phyloP scores from a whole-genome alignment of 257 asterid species.

The Cynanchum wilfordii region DNA sequence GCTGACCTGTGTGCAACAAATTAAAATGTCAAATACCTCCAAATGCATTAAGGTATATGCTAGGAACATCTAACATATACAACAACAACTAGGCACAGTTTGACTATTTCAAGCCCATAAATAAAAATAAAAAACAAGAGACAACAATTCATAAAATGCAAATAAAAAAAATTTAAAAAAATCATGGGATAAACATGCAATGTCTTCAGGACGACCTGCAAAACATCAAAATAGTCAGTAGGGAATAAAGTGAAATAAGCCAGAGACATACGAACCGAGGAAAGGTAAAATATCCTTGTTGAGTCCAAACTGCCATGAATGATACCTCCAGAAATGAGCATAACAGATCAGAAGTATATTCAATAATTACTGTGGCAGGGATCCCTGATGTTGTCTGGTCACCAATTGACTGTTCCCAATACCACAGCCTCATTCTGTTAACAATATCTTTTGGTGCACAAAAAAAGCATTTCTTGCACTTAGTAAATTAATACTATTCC shows the following conservation, averaged over 20 bases:
- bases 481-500: conserved; percentile 62
- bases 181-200: conserved; percentile 25
- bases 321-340: conserved; percentile 60
- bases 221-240: conserved; percentile 65
- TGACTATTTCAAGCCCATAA: conserved; percentile 11
- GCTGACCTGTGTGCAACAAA: conserved; percentile 51
- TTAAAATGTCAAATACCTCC: conserved; percentile 37
- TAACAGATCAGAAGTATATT: conserved; percentile 57
- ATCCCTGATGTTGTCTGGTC: conserved; percentile 55
- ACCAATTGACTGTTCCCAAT: conserved; percentile 79
- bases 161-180: conserved; percentile 31
- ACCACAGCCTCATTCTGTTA: conserved; percentile 93
- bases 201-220: conserved; percentile 61
- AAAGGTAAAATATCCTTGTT: conserved; percentile 42
- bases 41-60: conserved; percentile 15
- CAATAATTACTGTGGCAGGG: conserved; percentile 87
- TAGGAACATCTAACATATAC: conserved; percentile 14
- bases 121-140: conserved; percentile 2
- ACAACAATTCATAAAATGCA: conserved; percentile 19
- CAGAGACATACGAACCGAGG: conserved; percentile 95
- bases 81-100: conserved; percentile 15
- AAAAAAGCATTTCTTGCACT: conserved; percentile 75
- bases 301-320: conserved; percentile 51
- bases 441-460: conserved; percentile 48
- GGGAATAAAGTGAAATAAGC: conserved; percentile 57